A percentile compares a stretch with the other conserved stretches of the same genome.
These are phyloP conservation scores for Vitis hybrid DNA, from an alignment of 177 flowering plant genomes.

Conservation along the genomic window DNA sequence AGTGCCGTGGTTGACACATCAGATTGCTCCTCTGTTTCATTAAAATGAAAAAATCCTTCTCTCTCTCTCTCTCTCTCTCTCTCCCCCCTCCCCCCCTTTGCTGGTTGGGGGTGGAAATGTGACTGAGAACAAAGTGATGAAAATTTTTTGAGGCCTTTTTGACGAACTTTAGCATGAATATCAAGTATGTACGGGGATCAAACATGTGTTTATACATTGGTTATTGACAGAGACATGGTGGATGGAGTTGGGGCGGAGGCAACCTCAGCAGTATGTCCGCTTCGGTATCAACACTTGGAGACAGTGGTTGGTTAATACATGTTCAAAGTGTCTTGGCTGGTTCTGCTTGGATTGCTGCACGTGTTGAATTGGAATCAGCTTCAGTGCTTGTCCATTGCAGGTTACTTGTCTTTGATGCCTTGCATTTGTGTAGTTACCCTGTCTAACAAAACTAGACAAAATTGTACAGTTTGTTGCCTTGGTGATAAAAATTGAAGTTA, in stretches of 20 bases:
- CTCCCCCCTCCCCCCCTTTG: no score
- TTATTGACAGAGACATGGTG: constrained; percentile 86
- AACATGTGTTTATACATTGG: constrained; percentile 5
- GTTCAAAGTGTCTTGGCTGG: constrained; percentile 94
- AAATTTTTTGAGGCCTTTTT: neutral
- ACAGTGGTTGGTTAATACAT: constrained; percentile 97
- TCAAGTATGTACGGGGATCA: neutral
- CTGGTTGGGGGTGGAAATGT: no score
- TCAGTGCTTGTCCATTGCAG: constrained; percentile 99
- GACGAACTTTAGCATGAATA: neutral
- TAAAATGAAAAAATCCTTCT: no score
- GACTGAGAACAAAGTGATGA: no score
- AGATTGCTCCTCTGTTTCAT: no score
- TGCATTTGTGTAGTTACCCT: neutral
- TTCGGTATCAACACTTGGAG: constrained; percentile 96
- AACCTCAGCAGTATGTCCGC: constrained; percentile 99
- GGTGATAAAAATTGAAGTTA: no score
- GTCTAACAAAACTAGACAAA: no score
- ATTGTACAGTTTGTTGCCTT: neutral
- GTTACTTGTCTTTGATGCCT: constrained; percentile 27
- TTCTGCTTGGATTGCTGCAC: constrained; percentile 99
- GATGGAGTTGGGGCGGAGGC: constrained; percentile 99
- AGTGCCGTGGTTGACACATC: no score
- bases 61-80: no score
- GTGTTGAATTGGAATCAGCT: constrained; percentile 83